A percentile compares a stretch with the other conserved stretches of the same genome.
Evolutionary conservation across 225 moss, liverwort and hornwort species (phyloP).

Genomic region (Physcomitrellopsis africana): DNA sequence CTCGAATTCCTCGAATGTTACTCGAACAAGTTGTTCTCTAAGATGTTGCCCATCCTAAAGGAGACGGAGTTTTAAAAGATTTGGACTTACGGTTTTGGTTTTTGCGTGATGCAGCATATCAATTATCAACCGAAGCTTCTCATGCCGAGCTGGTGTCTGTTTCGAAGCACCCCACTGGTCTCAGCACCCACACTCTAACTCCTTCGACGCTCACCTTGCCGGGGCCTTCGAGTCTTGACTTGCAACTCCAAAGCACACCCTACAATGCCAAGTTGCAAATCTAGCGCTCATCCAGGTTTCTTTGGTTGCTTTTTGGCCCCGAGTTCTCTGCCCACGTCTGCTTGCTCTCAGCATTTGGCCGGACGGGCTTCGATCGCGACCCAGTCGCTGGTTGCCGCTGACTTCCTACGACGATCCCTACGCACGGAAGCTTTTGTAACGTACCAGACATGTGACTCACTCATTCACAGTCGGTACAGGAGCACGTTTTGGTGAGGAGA

Average conservation of each 20-base stretch:
- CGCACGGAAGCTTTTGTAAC: not conserved
- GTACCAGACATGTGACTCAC: not conserved
- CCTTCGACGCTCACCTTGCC: not conserved
- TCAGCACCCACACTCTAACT: not conserved
- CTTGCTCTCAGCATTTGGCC: not conserved
- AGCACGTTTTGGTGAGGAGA: not conserved
- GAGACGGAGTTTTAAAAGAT: not conserved
- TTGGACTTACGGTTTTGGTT: not conserved
- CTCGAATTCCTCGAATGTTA: too few species aligned
- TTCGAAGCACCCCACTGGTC: not conserved
- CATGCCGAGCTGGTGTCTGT: not conserved
- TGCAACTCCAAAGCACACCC: constrained; percentile 14
- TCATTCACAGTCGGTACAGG: constrained; percentile 4
- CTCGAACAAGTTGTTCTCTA: not conserved
- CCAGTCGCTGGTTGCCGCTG: too few species aligned
- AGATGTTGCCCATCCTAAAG: not conserved
- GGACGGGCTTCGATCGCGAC: not conserved
- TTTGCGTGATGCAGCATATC: constrained; percentile 1
- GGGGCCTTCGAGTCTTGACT: constrained; percentile 8
- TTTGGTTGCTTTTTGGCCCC: not conserved
- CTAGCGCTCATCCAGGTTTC: not conserved
- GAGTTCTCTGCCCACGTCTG: not conserved
- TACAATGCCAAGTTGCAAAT: not conserved
- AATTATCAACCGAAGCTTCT: constrained; percentile 7
- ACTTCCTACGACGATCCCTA: too few species aligned